A percentile compares a stretch with the other conserved stretches of the same genome.
Conservation (phyloP, 257 asterid genomes). For the Cruciata laevipes region DNA sequence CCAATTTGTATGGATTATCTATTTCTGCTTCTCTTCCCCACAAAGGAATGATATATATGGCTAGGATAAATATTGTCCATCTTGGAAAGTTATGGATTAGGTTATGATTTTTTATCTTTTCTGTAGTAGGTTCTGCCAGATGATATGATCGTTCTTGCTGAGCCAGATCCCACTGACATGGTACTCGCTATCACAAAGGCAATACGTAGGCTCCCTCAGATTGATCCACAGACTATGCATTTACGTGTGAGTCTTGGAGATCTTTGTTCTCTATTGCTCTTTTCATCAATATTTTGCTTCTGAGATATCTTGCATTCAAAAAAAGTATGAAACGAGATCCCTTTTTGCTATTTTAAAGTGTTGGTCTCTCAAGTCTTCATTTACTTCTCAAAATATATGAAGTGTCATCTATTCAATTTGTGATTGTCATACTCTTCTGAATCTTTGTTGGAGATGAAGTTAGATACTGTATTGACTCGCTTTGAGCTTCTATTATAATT, state of each 20-base stretch:
- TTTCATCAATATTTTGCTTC: neutral
- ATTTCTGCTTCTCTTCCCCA: slow-evolving; percentile 2
- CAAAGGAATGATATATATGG: neutral
- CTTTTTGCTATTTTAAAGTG: neutral
- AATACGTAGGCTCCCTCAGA: slow-evolving; percentile 70
- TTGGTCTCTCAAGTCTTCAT: neutral
- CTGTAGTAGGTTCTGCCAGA: slow-evolving; percentile 77
- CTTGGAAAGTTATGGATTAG: slow-evolving; percentile 12
- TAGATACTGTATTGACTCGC: neutral
- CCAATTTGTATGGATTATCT: slow-evolving; percentile 19
- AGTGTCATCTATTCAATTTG: neutral
- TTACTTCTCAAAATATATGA: neutral
- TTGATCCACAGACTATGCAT: slow-evolving; percentile 91
- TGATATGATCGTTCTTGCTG: slow-evolving; percentile 90
- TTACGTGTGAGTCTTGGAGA: slow-evolving; percentile 50
- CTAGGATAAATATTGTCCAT: neutral
- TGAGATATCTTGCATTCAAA: too few species aligned
- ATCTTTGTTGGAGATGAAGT: neutral
- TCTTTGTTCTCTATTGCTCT: neutral
- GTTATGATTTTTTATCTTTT: slow-evolving; percentile 13
- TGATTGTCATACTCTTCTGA: neutral
- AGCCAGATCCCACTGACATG: slow-evolving; percentile 92
- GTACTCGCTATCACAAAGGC: slow-evolving; percentile 76
- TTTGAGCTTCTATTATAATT: neutral
- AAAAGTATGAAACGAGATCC: neutral